phyloP scores from a whole-genome alignment of 768 basidiomycete species.

The Coprinopsis sp. region DNA sequence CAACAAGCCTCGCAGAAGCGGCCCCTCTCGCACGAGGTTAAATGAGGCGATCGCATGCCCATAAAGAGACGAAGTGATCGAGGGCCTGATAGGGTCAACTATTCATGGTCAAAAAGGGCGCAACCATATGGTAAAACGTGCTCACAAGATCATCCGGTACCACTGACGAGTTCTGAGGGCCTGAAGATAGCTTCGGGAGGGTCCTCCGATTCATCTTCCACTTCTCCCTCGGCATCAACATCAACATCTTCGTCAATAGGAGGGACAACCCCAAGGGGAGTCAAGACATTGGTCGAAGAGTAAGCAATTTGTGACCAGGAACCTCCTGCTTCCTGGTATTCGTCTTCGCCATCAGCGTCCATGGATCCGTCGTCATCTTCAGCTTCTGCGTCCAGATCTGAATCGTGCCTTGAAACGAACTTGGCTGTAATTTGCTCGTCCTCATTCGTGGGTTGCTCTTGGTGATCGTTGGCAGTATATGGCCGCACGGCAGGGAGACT shows the following conservation, averaged over 20 bases:
- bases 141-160: slow-evolving; percentile 4
- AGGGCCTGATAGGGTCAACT: too few relatives aligned
- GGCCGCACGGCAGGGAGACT: too few relatives aligned
- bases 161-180: slow-evolving; percentile 8
- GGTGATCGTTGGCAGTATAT: too few relatives aligned
- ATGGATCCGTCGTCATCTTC: slow-evolving; percentile 10
- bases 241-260: slow-evolving; percentile 16
- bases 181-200: slow-evolving; percentile 1
- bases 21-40: too few relatives aligned
- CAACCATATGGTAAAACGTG: neutral
- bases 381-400: slow-evolving; percentile 14
- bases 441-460: too few relatives aligned
- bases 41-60: too few relatives aligned
- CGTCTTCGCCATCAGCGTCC: slow-evolving; percentile 1
- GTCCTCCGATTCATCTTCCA: slow-evolving; percentile 26
- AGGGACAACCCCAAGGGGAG: slow-evolving; percentile 11
- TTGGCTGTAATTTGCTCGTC: too few relatives aligned
- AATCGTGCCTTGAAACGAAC: too few relatives aligned
- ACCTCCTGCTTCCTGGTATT: slow-evolving; percentile 10
- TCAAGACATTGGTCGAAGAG: slow-evolving; percentile 5
- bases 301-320: neutral
- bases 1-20: too few relatives aligned
- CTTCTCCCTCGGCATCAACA: slow-evolving; percentile 31
- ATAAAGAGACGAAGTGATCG: too few relatives aligned
- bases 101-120: too few relatives aligned